Evolutionary conservation across 1,139 yeast genomes (phyloP), one percentile per base, ranked within the genome.

Genomic region (Taphrina flavorubra): DNA sequence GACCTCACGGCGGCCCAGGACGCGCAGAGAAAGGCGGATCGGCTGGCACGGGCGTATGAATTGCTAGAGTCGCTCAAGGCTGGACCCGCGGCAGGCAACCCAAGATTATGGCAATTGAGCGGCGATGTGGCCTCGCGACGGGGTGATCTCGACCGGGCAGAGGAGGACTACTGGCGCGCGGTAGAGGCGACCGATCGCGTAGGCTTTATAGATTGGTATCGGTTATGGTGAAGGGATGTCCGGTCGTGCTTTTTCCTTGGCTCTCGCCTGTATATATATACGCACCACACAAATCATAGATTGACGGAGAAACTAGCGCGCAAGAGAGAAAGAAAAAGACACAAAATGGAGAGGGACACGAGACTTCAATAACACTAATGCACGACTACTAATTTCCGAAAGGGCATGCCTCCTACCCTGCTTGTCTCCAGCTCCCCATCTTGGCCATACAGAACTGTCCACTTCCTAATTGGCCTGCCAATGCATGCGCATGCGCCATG

Each of bases 111-210:
- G 65, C 46, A 16, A 18, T 18, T 49, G 47, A 39, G 40, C 8
- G 65, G 47, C 7, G 65, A 49, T 37, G 56, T 60, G 8, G 55
- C 56, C 11, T 14, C 36, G 46, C 18, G n/a, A 7, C 13, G 65
- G 16, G 47, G 47, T 3, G 56, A 60, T 7, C 18, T 20, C 16
- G 65, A 47, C 8, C 44, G 56, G 25, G 65, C 65, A 6, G 56
- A 49, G 65, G 47, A n/a, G 34, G 56, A 47, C 14, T 60, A 60
- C 47, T 60, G 65, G 65, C 36, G 20, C 13, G 55, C 65, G 18
- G 65, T 60, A 34, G 57, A 47, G 16, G 13, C 34, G n/a, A 11
- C 42, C 20, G 65, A 60, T 25, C n/a, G 31, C 18, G 47, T 14
- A 1, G 65, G 65, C 14, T 31, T 60, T 14, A 47, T 37, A 8